Conservation (phyloP, 106 monocot species). For the Allium sativum region DNA sequence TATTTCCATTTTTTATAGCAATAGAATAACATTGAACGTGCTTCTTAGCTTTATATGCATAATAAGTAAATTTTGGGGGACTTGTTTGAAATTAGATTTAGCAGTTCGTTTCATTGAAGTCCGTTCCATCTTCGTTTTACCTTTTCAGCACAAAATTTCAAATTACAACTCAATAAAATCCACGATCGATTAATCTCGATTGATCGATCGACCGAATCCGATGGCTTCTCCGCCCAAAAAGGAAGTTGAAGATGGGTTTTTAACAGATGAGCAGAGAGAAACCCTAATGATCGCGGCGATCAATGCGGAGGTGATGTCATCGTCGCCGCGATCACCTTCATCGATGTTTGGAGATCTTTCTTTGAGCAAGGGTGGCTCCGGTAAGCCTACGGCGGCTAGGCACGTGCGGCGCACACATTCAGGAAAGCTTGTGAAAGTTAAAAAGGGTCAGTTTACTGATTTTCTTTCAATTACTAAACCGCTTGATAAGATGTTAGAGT, state of each 20-base stretch:
- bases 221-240: conserved; percentile 38
- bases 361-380: not conserved
- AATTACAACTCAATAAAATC: not conserved
- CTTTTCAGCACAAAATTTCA: no score
- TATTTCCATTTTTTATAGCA: no score
- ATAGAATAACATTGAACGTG: no score
- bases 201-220: conserved; percentile 2
- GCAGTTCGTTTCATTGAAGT: no score
- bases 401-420: conserved; percentile 52
- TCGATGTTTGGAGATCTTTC: not conserved
- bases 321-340: conserved; percentile 1
- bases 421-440: conserved; percentile 46
- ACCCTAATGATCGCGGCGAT: conserved; percentile 31
- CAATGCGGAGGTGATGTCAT: conserved; percentile 1
- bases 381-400: conserved; percentile 8
- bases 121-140: no score
- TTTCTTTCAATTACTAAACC: not conserved
- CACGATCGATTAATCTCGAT: not conserved
- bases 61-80: no score
- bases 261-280: conserved; percentile 62
- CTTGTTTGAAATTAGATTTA: no score
- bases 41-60: no score
- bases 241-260: conserved; percentile 11
- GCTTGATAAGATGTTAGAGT: no score
- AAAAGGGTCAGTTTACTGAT: conserved; percentile 42